phyloP scores from a whole-genome alignment of 2,329 filamentous ascomycete genomes.

The Cytospora chrysosperma region DNA sequence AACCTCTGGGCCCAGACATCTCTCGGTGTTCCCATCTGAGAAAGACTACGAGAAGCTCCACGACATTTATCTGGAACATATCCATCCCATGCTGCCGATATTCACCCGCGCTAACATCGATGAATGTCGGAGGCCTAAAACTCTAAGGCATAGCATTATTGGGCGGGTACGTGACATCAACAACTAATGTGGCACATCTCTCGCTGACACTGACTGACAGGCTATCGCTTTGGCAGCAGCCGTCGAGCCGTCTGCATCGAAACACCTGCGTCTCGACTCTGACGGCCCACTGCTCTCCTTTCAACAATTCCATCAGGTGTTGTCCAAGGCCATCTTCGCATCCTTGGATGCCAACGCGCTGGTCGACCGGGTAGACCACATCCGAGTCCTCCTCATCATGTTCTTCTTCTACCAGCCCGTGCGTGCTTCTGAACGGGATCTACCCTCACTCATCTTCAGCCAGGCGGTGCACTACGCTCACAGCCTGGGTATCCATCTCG shows the following conservation, averaged over 20 bases:
- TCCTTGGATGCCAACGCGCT: constrained; percentile 55
- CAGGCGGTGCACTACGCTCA: constrained; percentile 58
- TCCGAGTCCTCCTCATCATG: constrained; percentile 53
- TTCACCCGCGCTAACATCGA: constrained; percentile 41
- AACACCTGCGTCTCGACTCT: constrained; percentile 45
- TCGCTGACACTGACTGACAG: not conserved
- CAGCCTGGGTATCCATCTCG: constrained; percentile 55
- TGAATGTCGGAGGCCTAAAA: constrained; percentile 32
- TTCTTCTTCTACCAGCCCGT: constrained; percentile 60
- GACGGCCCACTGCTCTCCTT: constrained; percentile 41
- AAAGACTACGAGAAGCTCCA: constrained; percentile 47
- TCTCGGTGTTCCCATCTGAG: constrained; percentile 48
- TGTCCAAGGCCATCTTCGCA: constrained; percentile 49
- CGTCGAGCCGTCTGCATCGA: constrained; percentile 45
- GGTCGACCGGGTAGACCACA: constrained; percentile 53
- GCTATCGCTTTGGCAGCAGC: constrained; percentile 56
- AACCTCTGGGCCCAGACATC: constrained; percentile 31
- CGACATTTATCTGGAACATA: constrained; percentile 48
- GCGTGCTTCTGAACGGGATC: constrained; percentile 52
- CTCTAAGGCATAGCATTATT: constrained; percentile 39
- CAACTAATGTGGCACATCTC: too few species aligned
- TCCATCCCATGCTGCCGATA: constrained; percentile 56
- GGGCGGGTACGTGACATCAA: constrained; percentile 37
- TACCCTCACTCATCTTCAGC: constrained; percentile 52
- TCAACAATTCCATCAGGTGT: constrained; percentile 47